phyloP scores from a whole-genome alignment of 352 stramenopile genomes.

The Pythium plurisporium region DNA sequence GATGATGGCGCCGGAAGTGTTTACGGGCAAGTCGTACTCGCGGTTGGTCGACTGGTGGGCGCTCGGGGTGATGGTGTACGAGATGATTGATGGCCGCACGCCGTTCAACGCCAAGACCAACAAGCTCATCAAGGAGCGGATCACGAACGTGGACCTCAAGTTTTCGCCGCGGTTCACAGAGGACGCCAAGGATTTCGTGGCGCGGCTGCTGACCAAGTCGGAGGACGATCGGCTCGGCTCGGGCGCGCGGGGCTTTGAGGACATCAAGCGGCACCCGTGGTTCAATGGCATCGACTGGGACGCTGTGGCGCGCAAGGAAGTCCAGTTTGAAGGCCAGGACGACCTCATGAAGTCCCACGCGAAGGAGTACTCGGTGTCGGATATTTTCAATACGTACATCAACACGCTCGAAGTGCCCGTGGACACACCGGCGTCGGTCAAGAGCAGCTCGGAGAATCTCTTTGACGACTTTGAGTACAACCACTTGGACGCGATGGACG shows the following conservation, averaged over 20 bases:
- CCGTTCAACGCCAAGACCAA: conserved; percentile 88
- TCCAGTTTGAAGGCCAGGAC: conserved; percentile 61
- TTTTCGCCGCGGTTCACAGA: conserved; percentile 79
- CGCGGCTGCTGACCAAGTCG: conserved; percentile 92
- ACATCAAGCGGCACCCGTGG: conserved; percentile 87
- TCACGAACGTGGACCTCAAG: conserved; percentile 79
- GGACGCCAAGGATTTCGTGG: conserved; percentile 82
- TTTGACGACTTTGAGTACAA: conserved; percentile 86
- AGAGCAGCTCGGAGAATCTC: conserved; percentile 61
- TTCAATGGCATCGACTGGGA: conserved; percentile 88
- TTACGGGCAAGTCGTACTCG: conserved; percentile 74
- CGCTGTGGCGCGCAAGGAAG: conserved; percentile 48
- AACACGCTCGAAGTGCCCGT: conserved; percentile 79
- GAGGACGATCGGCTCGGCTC: conserved; percentile 90
- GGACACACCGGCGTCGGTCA: conserved; percentile 78
- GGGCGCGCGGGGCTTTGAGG: conserved; percentile 80
- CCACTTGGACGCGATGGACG: conserved; percentile 58
- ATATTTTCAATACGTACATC: conserved; percentile 88
- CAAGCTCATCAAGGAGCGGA: conserved; percentile 80
- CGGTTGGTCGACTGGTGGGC: conserved; percentile 89
- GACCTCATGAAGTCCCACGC: conserved; percentile 79
- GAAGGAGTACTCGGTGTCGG: conserved; percentile 70
- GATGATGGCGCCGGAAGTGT: conserved; percentile 84
- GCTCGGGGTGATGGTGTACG: conserved; percentile 87
- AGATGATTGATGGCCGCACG: conserved; percentile 84